Percentiles rank a stretch among this genome's conserved stretches.
Evolutionary conservation across 2,329 filamentous ascomycete species (phyloP).

Genomic region (Trichophaea hybrida): DNA sequence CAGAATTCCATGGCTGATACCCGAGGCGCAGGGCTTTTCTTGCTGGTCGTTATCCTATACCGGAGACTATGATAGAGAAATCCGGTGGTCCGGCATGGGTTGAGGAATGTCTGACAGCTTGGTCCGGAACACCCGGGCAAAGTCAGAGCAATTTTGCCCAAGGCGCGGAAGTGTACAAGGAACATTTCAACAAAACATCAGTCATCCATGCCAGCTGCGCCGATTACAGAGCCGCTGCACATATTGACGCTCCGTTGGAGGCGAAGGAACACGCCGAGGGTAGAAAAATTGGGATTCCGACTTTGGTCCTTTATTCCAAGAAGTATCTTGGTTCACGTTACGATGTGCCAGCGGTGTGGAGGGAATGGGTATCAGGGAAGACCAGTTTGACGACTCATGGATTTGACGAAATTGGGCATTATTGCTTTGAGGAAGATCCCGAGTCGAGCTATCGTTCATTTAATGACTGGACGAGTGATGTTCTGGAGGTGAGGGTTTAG

Average conservation of each 20-base stretch:
- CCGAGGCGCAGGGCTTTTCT: conserved; percentile 32
- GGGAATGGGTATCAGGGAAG: conserved; percentile 32
- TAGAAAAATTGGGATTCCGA: conserved; percentile 33
- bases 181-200: conserved; percentile 33
- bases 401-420: conserved; percentile 32
- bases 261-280: conserved; percentile 35
- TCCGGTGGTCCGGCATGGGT: conserved; percentile 34
- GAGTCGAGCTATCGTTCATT: conserved; percentile 28
- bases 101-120: conserved; percentile 29
- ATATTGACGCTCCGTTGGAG: conserved; percentile 34
- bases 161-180: conserved; percentile 35
- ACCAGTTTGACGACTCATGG: neutral
- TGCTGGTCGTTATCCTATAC: conserved; percentile 33
- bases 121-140: conserved; percentile 25
- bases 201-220: conserved; percentile 35
- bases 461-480: conserved; percentile 12
- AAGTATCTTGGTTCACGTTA: conserved; percentile 34
- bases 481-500: conserved; percentile 4
- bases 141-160: conserved; percentile 27
- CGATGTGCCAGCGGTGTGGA: conserved; percentile 35
- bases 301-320: conserved; percentile 35
- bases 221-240: conserved; percentile 37
- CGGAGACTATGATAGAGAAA: conserved; percentile 34
- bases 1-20: neutral
- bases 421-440: conserved; percentile 36